Percentiles rank a stretch among this genome's conserved stretches.
Conservation (phyloP, 768 basidiomycete genomes). For the Lactarius hatsudake region DNA sequence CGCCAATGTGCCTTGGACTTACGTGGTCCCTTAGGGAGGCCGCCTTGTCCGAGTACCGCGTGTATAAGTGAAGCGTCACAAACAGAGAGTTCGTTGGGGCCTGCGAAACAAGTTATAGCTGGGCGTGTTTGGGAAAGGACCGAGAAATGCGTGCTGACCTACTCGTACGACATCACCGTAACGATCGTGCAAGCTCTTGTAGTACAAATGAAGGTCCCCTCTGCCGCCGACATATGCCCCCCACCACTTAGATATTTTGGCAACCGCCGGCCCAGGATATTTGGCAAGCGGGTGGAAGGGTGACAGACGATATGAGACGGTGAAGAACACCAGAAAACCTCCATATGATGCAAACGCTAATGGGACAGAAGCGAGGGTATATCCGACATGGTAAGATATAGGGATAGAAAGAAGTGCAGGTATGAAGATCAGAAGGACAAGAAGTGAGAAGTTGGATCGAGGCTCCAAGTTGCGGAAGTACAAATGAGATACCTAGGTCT, state of each 20-base stretch:
- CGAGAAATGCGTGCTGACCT: constrained; percentile 29
- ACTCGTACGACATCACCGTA: constrained; percentile 41
- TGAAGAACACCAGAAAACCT: constrained; percentile 10
- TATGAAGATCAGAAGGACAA: constrained; percentile 5
- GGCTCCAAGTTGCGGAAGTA: constrained; percentile 17
- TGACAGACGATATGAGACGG: constrained; percentile 44
- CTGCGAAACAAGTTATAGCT: neutral
- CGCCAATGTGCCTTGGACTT: neutral
- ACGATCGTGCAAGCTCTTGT: constrained; percentile 33
- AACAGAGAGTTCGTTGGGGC: constrained; percentile 19
- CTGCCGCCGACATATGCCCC: constrained; percentile 36
- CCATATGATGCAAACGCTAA: constrained; percentile 12
- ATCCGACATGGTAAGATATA: neutral
- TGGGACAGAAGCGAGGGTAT: neutral
- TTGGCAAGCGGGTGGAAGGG: constrained; percentile 52
- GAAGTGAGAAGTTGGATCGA: neutral
- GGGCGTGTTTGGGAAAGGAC: neutral
- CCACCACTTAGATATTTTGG: constrained; percentile 43
- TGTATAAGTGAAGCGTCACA: constrained; percentile 14
- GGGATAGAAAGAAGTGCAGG: constrained; percentile 13
- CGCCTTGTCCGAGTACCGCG: constrained; percentile 16
- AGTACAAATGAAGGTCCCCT: constrained; percentile 38
- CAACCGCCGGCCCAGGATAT: constrained; percentile 48
- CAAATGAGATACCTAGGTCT: constrained; percentile 2
- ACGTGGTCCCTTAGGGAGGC: constrained; percentile 26